These are phyloP conservation scores for Oryza brachyantha DNA, from an alignment of 176 grass and related monocot genomes.

Conservation along the genomic window DNA sequence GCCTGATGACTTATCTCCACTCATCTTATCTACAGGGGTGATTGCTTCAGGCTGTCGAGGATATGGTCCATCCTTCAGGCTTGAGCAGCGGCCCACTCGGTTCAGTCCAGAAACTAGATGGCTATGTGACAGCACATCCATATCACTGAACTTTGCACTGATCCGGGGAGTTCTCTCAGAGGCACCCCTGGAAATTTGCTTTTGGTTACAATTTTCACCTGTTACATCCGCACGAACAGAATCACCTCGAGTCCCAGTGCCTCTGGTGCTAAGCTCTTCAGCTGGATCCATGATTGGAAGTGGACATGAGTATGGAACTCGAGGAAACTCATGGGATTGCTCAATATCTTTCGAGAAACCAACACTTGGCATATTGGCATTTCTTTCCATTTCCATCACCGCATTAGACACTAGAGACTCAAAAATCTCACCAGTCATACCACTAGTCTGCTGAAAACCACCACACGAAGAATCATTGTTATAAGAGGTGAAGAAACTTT, in stretches of 20 bases:
- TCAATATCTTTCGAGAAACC: conserved; percentile 46
- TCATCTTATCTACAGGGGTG: conserved; percentile 40
- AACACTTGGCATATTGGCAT: conserved; percentile 32
- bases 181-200: conserved; percentile 4
- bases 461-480: conserved; percentile 24
- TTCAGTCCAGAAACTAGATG: conserved; percentile 37
- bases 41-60: conserved; percentile 16
- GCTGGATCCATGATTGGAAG: conserved; percentile 47
- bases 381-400: conserved; percentile 41
- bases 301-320: conserved; percentile 69
- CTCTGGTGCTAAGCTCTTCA: conserved; percentile 24
- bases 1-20: conserved; percentile 53
- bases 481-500: conserved; percentile 28
- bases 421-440: conserved; percentile 23
- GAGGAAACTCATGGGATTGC: conserved; percentile 29
- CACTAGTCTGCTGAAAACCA: conserved; percentile 30
- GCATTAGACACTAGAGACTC: conserved; percentile 15
- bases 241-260: conserved; percentile 13
- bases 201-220: conserved; percentile 14
- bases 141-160: conserved; percentile 41
- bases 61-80: conserved; percentile 50
- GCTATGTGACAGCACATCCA: conserved; percentile 28
- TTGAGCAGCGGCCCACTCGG: conserved; percentile 55
- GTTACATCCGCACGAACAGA: conserved; percentile 24
- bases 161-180: conserved; percentile 3